These are phyloP conservation scores for Alternaria metachromatica DNA, from an alignment of 2,329 filamentous ascomycete species.

Conservation along the genomic window DNA sequence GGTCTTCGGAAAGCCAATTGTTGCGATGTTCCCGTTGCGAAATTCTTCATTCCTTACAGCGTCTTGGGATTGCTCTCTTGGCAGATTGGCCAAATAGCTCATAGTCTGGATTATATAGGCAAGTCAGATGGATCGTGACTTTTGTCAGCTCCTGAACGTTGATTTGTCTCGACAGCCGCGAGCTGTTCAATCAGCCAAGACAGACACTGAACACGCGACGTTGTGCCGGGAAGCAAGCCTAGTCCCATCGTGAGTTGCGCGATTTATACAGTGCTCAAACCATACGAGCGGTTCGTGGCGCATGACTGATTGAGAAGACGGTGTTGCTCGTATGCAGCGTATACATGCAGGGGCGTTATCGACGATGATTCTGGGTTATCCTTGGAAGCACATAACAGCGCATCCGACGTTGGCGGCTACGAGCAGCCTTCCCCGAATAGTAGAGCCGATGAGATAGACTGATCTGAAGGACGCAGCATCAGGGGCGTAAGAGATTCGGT, in stretches of 20 bases:
- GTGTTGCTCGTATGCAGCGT: too few species aligned
- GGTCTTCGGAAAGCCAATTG: neutral
- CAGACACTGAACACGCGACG: neutral
- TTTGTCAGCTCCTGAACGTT: neutral
- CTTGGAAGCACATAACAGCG: neutral
- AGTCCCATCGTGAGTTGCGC: neutral
- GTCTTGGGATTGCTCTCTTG: too few species aligned
- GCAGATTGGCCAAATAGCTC: neutral
- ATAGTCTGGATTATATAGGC: neutral
- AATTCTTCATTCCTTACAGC: neutral
- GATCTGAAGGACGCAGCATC: neutral
- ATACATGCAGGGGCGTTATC: neutral
- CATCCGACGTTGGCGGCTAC: neutral
- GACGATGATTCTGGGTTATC: neutral
- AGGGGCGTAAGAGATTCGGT: neutral
- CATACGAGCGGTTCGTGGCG: neutral
- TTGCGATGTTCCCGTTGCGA: neutral
- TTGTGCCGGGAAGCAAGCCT: neutral
- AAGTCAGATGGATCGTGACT: neutral
- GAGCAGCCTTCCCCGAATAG: neutral
- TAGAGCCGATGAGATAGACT: neutral
- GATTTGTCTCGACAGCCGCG: too few species aligned
- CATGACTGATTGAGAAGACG: neutral
- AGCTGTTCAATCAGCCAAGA: neutral
- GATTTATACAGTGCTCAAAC: neutral